Conservation (phyloP, 2,329 filamentous ascomycete species). For the Zymoseptoria pseudotritici region DNA sequence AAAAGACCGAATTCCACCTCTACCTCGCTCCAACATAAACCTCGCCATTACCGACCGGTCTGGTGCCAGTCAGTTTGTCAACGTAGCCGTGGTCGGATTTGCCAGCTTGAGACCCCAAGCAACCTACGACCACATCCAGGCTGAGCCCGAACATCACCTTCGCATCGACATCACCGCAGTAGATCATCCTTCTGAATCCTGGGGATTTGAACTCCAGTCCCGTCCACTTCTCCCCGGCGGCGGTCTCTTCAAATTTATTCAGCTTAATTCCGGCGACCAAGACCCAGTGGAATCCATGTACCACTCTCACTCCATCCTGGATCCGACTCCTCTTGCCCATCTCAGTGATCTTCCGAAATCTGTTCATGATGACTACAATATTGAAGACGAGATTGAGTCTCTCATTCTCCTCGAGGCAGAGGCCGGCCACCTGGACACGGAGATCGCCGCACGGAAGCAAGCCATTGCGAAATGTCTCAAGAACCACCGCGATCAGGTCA, state of each 20-base stretch:
- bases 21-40: slow-evolving; percentile 16
- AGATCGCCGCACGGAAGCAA: slow-evolving; percentile 24
- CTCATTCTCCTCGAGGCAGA: slow-evolving; percentile 28
- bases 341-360: slow-evolving; percentile 7
- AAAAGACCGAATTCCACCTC: slow-evolving; percentile 33
- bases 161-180: slow-evolving; percentile 1
- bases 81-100: slow-evolving; percentile 10
- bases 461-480: slow-evolving; percentile 33
- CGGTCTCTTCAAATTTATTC: slow-evolving; percentile 8
- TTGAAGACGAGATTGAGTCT: slow-evolving; percentile 35
- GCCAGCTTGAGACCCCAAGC: slow-evolving; percentile 6
- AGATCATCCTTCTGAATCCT: not conserved
- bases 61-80: slow-evolving; percentile 7
- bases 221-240: slow-evolving; percentile 3
- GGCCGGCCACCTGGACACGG: slow-evolving; percentile 19
- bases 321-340: slow-evolving; percentile 8
- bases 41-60: slow-evolving; percentile 12
- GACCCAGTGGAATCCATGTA: slow-evolving; percentile 2
- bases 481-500: slow-evolving; percentile 32
- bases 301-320: slow-evolving; percentile 4
- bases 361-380: slow-evolving; percentile 16
- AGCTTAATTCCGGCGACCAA: not conserved
- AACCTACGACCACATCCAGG: slow-evolving; percentile 2
- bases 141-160: slow-evolving; percentile 7
- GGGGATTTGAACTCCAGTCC: slow-evolving; percentile 4